Evolutionary conservation across 768 basidiomycete genomes (phyloP), one percentile per base, ranked within the genome.

Genomic region (Gymnopilus junonius): DNA sequence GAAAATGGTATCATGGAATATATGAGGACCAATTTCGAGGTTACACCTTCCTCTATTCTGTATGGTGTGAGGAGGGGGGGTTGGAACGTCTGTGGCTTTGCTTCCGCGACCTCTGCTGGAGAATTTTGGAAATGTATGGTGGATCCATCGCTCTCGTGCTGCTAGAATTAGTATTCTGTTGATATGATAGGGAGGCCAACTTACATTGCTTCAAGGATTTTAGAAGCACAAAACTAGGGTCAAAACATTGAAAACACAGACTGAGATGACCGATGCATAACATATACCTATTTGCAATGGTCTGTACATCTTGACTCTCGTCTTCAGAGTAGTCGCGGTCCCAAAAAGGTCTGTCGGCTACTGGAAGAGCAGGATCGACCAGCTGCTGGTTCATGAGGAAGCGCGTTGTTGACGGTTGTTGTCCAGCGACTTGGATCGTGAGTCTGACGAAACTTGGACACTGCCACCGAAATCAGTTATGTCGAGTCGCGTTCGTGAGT

Each of bases 121-220:
- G 71, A 92, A 93, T 69, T 86, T 89, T 25, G 88, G 86, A 65
- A 93, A 92, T 15, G 82, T 84, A 14, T 83, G 82, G 46, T 82
- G 79, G 15, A 93, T 75, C 90, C 90, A 92, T 73, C 82, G 84
- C 25, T 91, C 86, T 40, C 92, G 84, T 29, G 92, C 91, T 92
- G 67, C 54, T 45, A 35, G 59, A 27, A 20, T 53, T 34, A 64
- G 21, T 43, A 27, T 6, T 21, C 34, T 23, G 34, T 34, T 5
- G 15, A 32, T 4, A 3, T 15, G 21, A 40, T 43, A 20, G 40
- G 6, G 46, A 12, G 29, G 69, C 76, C 70, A 59, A 88, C 72
- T 48, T 61, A 75, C 91, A 93, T 82, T 92, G 91, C 66, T 83
- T 86, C 57, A 93, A 75, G 0, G 92, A 90, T 61, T 87, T 87